Percentiles rank a stretch among this genome's conserved stretches.
Evolutionary conservation across 2,329 filamentous ascomycete genomes (phyloP).

Genomic region (Hymenoscyphus fructigenus): DNA sequence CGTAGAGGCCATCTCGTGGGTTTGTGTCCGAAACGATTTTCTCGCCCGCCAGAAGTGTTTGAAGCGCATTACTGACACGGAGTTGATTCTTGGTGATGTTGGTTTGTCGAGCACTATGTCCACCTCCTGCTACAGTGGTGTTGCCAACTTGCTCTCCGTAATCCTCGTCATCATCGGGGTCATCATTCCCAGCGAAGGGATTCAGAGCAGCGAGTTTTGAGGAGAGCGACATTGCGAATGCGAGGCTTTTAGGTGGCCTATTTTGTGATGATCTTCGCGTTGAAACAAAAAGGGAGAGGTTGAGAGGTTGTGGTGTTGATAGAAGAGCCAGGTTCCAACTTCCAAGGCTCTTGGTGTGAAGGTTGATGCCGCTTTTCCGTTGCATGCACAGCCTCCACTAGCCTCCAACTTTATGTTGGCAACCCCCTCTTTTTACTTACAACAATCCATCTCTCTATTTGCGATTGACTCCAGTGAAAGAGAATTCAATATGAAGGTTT

Average conservation of each 20-base stretch:
- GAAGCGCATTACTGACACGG: constrained; percentile 58
- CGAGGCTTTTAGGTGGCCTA: neutral
- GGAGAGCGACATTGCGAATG: neutral
- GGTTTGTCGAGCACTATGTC: constrained; percentile 33
- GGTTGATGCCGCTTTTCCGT: too few relatives aligned
- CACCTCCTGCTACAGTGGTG: constrained; percentile 22
- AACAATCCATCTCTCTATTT: too few relatives aligned
- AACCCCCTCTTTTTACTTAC: too few relatives aligned
- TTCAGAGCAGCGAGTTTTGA: constrained; percentile 8
- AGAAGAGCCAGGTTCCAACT: too few relatives aligned
- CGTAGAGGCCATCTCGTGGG: neutral
- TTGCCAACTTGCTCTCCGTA: constrained; percentile 7
- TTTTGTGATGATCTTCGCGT: neutral
- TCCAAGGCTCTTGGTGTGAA: too few relatives aligned
- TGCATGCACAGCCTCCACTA: too few relatives aligned
- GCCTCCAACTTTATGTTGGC: too few relatives aligned
- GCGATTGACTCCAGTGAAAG: too few relatives aligned
- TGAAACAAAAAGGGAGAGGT: neutral
- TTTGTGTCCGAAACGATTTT: constrained; percentile 41
- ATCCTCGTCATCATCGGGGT: constrained; percentile 11
- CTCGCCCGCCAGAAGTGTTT: constrained; percentile 54
- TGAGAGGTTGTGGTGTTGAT: neutral
- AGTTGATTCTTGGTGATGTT: constrained; percentile 52
- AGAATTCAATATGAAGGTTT: too few relatives aligned
- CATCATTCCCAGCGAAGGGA: constrained; percentile 5